Evolutionary conservation across 2,329 filamentous ascomycete species (phyloP).

Genomic region (Diaporthe helianthi): DNA sequence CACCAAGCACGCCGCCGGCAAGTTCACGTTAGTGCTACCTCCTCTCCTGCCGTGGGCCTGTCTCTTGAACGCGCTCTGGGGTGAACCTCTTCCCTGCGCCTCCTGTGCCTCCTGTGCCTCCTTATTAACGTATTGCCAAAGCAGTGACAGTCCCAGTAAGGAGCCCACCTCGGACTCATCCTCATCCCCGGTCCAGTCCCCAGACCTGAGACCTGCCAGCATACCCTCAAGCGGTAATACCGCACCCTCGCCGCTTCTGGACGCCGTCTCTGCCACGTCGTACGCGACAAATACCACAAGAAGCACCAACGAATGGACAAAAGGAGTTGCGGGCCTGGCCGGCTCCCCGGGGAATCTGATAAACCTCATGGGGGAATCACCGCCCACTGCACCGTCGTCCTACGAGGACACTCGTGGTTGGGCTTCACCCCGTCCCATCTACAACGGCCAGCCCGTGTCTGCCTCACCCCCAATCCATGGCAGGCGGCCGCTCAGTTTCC

Average conservation of each 20-base stretch:
- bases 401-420: conserved; percentile 58
- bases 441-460: conserved; percentile 54
- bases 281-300: conserved; percentile 56
- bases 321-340: conserved; percentile 48
- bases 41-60: conserved; percentile 21
- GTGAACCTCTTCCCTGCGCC: conserved; percentile 38
- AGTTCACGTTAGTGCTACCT: conserved; percentile 56
- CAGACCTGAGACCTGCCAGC: conserved; percentile 52
- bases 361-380: conserved; percentile 58
- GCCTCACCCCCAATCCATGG: conserved; percentile 46
- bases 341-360: conserved; percentile 63
- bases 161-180: conserved; percentile 51
- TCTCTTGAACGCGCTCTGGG: conserved; percentile 22
- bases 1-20: conserved; percentile 59
- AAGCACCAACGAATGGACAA: conserved; percentile 56
- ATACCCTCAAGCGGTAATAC: conserved; percentile 51
- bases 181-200: conserved; percentile 53
- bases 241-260: conserved; percentile 54
- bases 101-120: conserved; percentile 38
- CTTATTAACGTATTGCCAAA: conserved; percentile 35
- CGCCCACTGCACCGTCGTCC: conserved; percentile 59
- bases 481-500: conserved; percentile 61
- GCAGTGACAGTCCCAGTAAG: conserved; percentile 44
- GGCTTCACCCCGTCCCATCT: conserved; percentile 54
- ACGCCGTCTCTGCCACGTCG: conserved; percentile 57